phyloP scores from a whole-genome alignment of 169 alveolate genomes.

The Plasmodium coatneyi region DNA sequence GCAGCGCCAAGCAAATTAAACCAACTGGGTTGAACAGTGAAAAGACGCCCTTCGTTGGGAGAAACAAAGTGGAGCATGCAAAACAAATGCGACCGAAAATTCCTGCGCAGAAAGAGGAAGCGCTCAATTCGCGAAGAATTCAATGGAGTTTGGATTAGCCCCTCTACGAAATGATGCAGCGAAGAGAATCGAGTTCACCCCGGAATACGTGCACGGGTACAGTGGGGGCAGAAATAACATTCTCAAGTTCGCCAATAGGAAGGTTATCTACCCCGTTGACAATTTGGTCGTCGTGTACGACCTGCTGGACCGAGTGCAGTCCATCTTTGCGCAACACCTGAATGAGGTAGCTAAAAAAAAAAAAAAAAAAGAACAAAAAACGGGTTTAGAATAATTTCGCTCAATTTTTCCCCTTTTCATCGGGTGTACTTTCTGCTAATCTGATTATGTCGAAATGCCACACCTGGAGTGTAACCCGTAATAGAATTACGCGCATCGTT shows the following conservation, averaged over 20 bases:
- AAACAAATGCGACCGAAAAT: not conserved
- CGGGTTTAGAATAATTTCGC: not conserved
- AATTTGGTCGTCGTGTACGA: slow-evolving; percentile 59
- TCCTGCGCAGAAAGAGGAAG: slow-evolving; percentile 14
- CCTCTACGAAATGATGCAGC: not conserved
- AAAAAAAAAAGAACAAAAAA: not conserved
- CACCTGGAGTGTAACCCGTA: not conserved
- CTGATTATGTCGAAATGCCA: not conserved
- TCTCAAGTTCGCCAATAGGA: slow-evolving; percentile 22
- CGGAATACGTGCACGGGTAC: slow-evolving; percentile 44
- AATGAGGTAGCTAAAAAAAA: slow-evolving; percentile 16
- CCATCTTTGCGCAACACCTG: slow-evolving; percentile 41
- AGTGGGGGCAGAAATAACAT: slow-evolving; percentile 35
- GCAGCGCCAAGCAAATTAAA: not conserved
- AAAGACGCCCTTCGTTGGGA: not conserved
- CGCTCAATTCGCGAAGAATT: not conserved
- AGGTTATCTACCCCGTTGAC: slow-evolving; percentile 23
- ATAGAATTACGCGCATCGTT: not conserved
- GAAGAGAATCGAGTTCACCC: slow-evolving; percentile 14
- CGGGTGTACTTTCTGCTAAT: not conserved
- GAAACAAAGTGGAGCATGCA: not conserved
- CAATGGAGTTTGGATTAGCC: not conserved
- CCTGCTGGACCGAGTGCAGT: slow-evolving; percentile 8
- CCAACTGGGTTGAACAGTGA: not conserved
- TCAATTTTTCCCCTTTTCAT: not conserved